Evolutionary conservation across 2,329 filamentous ascomycete genomes (phyloP).

Genomic region (Aspergillus intermedius): DNA sequence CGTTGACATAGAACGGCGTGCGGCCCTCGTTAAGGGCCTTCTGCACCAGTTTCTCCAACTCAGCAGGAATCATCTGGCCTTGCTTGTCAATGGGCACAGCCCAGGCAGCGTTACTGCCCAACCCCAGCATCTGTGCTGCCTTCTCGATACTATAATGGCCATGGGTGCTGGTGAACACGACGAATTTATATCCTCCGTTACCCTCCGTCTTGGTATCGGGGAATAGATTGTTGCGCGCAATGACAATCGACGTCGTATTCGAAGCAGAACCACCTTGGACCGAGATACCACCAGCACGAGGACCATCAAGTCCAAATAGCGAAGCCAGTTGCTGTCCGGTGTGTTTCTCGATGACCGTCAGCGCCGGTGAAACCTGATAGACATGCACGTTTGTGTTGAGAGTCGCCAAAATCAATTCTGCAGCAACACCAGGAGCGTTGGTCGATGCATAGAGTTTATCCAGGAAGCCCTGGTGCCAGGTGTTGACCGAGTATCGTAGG

Average conservation of each 20-base stretch:
- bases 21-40: constrained; percentile 60
- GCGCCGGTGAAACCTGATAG: constrained; percentile 83
- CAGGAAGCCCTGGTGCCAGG: constrained; percentile 95
- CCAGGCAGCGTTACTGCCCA: constrained; percentile 69
- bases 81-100: constrained; percentile 64
- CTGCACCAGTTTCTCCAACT: constrained; percentile 57
- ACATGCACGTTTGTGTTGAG: constrained; percentile 95
- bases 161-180: constrained; percentile 80
- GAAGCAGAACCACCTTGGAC: constrained; percentile 76
- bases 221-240: constrained; percentile 80
- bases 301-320: constrained; percentile 68
- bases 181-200: constrained; percentile 59
- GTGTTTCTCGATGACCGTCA: constrained; percentile 81
- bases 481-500: constrained; percentile 85
- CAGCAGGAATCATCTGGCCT: constrained; percentile 64
- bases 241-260: constrained; percentile 76
- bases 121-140: constrained; percentile 81
- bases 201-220: constrained; percentile 70
- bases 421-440: constrained; percentile 76
- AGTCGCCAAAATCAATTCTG: constrained; percentile 75
- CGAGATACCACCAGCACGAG: constrained; percentile 63
- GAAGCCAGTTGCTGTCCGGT: constrained; percentile 66
- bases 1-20: constrained; percentile 90
- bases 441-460: constrained; percentile 93
- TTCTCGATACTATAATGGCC: constrained; percentile 95